A percentile compares a stretch with the other conserved stretches of the same genome.
Evolutionary conservation across 768 basidiomycete genomes (phyloP).

Genomic region (Mycena vitilis): DNA sequence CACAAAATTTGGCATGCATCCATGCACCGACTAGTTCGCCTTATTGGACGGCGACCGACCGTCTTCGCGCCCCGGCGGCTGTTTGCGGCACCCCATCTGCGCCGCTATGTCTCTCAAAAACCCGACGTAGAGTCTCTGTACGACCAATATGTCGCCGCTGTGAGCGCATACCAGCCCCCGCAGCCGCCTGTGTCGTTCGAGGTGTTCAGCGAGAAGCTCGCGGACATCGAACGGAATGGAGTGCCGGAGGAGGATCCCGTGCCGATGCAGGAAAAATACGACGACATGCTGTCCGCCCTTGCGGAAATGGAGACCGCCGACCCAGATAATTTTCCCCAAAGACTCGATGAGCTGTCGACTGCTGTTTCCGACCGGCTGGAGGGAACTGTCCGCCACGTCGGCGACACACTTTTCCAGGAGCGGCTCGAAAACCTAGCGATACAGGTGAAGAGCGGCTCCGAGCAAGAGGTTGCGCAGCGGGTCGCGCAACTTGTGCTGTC

Average conservation of each 20-base stretch:
- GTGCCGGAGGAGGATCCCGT: not conserved
- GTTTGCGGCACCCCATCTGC: not conserved
- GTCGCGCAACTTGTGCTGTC: constrained; percentile 33
- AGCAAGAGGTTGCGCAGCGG: constrained; percentile 17
- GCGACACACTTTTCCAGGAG: constrained; percentile 13
- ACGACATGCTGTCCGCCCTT: constrained; percentile 22
- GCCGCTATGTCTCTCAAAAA: constrained; percentile 21
- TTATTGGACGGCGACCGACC: constrained; percentile 24
- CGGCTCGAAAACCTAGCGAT: constrained; percentile 12
- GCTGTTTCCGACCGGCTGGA: not conserved
- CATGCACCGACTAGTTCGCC: constrained; percentile 31
- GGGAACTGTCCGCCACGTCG: not conserved
- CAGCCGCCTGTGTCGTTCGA: constrained; percentile 26
- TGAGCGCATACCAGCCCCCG: not conserved
- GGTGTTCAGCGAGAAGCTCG: constrained; percentile 16
- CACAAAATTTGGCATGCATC: constrained; percentile 16
- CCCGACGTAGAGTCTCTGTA: constrained; percentile 25
- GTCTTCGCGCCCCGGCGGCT: constrained; percentile 21
- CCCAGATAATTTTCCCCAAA: constrained; percentile 9
- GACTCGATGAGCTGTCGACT: constrained; percentile 5
- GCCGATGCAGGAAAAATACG: constrained; percentile 18
- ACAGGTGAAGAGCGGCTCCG: constrained; percentile 3
- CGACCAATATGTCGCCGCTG: constrained; percentile 15
- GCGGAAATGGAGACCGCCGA: constrained; percentile 4
- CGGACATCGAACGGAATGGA: not conserved